These are phyloP conservation scores for Avena atlantica DNA, from an alignment of 176 grass and related monocot genomes.

Conservation along the genomic window DNA sequence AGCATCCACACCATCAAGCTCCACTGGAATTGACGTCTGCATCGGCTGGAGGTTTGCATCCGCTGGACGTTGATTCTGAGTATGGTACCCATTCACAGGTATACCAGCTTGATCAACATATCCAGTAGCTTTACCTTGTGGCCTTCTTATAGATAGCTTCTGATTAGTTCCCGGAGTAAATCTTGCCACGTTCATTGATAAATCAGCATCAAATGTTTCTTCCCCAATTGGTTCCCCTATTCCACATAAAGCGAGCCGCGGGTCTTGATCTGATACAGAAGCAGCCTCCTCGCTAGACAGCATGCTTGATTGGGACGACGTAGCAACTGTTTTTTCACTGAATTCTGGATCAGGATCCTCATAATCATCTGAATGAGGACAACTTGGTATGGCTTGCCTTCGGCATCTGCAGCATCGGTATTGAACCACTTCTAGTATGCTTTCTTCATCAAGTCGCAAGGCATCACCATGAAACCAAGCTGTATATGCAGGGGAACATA, in stretches of 20 bases:
- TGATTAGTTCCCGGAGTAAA: slow-evolving; percentile 54
- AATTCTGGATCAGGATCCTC: slow-evolving; percentile 68
- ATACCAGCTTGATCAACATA: slow-evolving; percentile 42
- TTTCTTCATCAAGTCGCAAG: slow-evolving; percentile 79
- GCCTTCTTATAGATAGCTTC: slow-evolving; percentile 85
- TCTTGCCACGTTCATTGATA: slow-evolving; percentile 40
- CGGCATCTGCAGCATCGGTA: slow-evolving; percentile 92
- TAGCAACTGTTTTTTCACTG: slow-evolving; percentile 65
- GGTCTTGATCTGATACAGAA: slow-evolving; percentile 54
- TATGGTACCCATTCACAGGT: slow-evolving; percentile 38
- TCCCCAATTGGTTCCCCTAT: slow-evolving; percentile 46
- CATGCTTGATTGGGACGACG: slow-evolving; percentile 48
- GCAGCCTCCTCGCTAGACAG: slow-evolving; percentile 49
- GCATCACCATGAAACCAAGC: slow-evolving; percentile 97
- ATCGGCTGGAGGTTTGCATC: slow-evolving; percentile 47
- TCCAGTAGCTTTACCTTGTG: slow-evolving; percentile 54
- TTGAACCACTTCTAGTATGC: slow-evolving; percentile 67
- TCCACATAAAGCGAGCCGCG: slow-evolving; percentile 58
- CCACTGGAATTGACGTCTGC: slow-evolving; percentile 23
- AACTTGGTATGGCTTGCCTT: slow-evolving; percentile 73
- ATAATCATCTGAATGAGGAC: slow-evolving; percentile 67
- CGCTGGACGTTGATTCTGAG: slow-evolving; percentile 40
- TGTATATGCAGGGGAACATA: slow-evolving; percentile 46
- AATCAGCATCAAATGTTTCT: slow-evolving; percentile 51
- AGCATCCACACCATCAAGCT: slow-evolving; percentile 47